These are phyloP conservation scores for Nicotiana tomentosiformis DNA, from an alignment of 257 asterid species.

Conservation along the genomic window DNA sequence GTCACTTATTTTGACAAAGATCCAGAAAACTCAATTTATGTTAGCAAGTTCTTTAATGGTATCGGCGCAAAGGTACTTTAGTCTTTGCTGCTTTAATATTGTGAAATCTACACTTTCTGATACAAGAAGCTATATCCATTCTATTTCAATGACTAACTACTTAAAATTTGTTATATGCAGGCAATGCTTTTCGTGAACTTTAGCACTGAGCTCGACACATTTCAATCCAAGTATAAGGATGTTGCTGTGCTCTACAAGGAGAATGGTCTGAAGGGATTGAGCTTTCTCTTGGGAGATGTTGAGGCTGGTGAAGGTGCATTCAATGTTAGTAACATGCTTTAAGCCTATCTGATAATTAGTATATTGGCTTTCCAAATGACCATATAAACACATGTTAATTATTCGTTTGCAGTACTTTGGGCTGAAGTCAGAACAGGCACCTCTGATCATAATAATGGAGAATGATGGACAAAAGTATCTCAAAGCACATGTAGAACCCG, in stretches of 20 bases:
- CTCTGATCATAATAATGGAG: constrained; percentile 50
- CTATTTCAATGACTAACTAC: too few species aligned
- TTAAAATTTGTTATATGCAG: constrained; percentile 24
- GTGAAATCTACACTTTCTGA: background rate
- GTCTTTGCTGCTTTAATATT: background rate
- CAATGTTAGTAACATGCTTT: constrained; percentile 33
- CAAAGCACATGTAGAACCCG: constrained; percentile 48
- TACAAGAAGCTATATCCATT: too few species aligned
- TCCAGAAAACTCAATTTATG: constrained; percentile 42
- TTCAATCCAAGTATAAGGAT: constrained; percentile 47
- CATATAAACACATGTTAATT: background rate
- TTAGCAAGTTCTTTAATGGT: constrained; percentile 50
- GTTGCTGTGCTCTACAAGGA: constrained; percentile 60
- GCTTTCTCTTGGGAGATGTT: constrained; percentile 68
- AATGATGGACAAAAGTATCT: constrained; percentile 48
- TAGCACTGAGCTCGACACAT: constrained; percentile 50
- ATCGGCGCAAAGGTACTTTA: constrained; percentile 42
- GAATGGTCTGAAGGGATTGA: constrained; percentile 32
- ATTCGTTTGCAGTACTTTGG: constrained; percentile 64
- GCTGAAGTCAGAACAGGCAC: constrained; percentile 50
- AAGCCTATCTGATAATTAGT: background rate
- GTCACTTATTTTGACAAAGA: constrained; percentile 53
- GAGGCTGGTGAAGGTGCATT: constrained; percentile 53
- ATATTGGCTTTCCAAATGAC: background rate
- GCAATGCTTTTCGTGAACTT: constrained; percentile 73